phyloP scores from a whole-genome alignment of 768 basidiomycete species.

The Auriscalpium orientale region DNA sequence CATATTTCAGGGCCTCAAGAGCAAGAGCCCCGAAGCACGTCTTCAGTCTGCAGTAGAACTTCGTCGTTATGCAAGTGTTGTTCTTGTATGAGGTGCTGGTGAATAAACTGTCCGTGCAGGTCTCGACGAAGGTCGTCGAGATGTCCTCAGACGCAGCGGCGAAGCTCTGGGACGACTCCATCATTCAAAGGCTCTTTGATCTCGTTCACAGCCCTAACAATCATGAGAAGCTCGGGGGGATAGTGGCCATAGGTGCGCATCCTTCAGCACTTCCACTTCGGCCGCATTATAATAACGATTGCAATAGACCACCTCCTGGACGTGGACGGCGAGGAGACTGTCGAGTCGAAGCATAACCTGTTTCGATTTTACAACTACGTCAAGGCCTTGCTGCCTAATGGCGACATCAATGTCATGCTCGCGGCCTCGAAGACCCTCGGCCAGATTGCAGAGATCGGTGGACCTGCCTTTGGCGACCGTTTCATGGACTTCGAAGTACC shows the following conservation, averaged over 20 bases:
- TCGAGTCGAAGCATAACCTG: conserved; percentile 72
- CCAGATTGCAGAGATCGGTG: conserved; percentile 77
- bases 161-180: conserved; percentile 81
- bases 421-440: conserved; percentile 90
- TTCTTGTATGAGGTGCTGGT: not conserved
- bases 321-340: conserved; percentile 70
- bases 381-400: conserved; percentile 83
- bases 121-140: conserved; percentile 65
- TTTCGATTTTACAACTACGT: conserved; percentile 91
- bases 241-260: conserved; percentile 75
- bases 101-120: conserved; percentile 33
- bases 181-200: conserved; percentile 73
- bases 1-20: conserved; percentile 63
- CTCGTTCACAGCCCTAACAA: conserved; percentile 76
- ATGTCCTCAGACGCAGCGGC: conserved; percentile 75
- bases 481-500: conserved; percentile 90
- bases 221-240: conserved; percentile 77
- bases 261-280: not conserved
- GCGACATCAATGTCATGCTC: conserved; percentile 91
- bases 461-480: conserved; percentile 74
- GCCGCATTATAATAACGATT: conserved; percentile 6
- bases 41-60: conserved; percentile 64
- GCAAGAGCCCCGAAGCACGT: conserved; percentile 56
- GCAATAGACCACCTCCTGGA: conserved; percentile 65
- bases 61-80: conserved; percentile 57